Conservation (phyloP, 2,329 filamentous ascomycete species). For the Fusarium pseudonygamai region DNA sequence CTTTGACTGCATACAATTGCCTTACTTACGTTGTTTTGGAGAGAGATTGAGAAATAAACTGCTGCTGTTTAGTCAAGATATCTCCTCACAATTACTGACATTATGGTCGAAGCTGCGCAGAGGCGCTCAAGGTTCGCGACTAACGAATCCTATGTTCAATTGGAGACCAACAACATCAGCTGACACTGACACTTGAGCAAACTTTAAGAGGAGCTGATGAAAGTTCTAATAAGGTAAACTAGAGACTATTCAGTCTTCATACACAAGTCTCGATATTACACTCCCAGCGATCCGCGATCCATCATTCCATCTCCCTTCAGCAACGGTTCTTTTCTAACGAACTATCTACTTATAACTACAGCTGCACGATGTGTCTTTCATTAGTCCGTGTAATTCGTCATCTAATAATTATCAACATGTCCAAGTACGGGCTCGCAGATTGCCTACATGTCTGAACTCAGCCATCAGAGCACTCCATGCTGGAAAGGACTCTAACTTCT, state of each 20-base stretch:
- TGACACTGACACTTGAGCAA: not conserved
- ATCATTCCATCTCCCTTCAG: not conserved
- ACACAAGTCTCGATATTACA: not conserved
- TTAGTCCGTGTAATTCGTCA: not conserved
- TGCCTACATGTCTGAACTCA: not conserved
- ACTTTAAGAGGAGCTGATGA: not conserved
- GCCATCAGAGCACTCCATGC: not conserved
- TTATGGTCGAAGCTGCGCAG: not conserved
- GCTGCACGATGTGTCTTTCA: not conserved
- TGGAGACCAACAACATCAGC: not conserved
- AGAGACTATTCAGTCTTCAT: not conserved
- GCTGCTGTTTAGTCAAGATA: not conserved
- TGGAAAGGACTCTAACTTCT: too few species aligned
- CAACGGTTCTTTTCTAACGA: not conserved
- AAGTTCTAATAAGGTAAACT: not conserved
- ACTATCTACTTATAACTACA: not conserved
- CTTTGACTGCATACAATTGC: not conserved
- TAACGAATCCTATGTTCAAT: not conserved
- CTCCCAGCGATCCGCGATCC: not conserved
- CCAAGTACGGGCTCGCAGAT: not conserved
- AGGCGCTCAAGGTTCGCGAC: not conserved
- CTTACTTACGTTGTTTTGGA: not conserved
- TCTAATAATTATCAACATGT: not conserved
- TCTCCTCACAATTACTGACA: not conserved
- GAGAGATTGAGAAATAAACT: not conserved